Evolutionary conservation across 2,329 filamentous ascomycete species (phyloP), one percentile per base, ranked within the genome.

Genomic region (Pseudonectria foliicola): DNA sequence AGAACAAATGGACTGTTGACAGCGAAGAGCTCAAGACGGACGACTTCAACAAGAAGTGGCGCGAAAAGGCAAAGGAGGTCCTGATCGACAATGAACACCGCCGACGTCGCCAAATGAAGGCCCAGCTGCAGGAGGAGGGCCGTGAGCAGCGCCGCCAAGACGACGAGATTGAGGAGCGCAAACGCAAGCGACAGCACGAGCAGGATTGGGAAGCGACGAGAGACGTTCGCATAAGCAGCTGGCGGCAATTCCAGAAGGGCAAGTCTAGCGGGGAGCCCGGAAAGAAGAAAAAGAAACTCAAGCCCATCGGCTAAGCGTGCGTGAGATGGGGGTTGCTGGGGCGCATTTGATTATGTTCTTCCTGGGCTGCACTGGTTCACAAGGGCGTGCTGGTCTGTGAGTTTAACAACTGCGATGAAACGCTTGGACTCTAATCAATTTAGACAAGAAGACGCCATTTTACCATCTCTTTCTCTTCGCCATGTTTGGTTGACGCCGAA

Each of bases 71-170:
- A 10, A 83, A 86, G 49, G 77, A 82, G 55, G 92, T 98, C 29
- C 75, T 98, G 47, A 79, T 95, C 52, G 92, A 98, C 54, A 90
- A 93, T 57, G 92, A 96, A 66, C 76, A 88, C 53, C 75, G 92
- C 34, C 73, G 87, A 35, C 73, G 85, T 40, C 75, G 88, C 47
- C 89, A 95, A 71, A 62, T 90, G 59, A 93, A 94, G 67, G 92
- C 85, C 27, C 85, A 92, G 69, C 83, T 98, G 81, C 87, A 94
- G 63, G 92, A 98, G 62, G 90, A 98, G 61, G 92, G 92, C 6
- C 73, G 92, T 35, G 82, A 92, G 67, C 81, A 93, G 72, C 77
- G 80, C 56, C 84, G 83, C 58, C 80, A 80, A 52, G 92, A 98
- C 14, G 85, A 88, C 50, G 90, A 95, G 64, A 42, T 84, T 8